Conservation (phyloP, 768 basidiomycete species). For the Candolleomyces eurysporus region DNA sequence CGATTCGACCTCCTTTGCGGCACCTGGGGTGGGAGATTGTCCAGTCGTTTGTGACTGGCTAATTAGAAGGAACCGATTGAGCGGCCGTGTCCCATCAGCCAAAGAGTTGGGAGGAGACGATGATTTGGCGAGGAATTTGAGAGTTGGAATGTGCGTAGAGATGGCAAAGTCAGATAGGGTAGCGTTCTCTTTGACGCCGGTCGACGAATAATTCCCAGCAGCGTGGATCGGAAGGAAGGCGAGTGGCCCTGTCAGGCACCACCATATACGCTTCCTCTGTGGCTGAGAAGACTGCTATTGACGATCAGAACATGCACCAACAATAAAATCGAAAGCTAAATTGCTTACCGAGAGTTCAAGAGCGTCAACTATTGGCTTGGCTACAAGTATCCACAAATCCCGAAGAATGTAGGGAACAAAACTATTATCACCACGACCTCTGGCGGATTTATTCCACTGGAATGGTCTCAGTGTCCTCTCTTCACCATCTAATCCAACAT, state of each 20-base stretch:
- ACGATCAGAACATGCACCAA: no score
- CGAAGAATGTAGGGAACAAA: neutral
- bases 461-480: no score
- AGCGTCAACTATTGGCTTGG: neutral
- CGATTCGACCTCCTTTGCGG: constrained; percentile 3
- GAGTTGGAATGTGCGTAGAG: constrained; percentile 6
- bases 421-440: neutral
- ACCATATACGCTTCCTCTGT: neutral
- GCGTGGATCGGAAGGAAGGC: constrained; percentile 6
- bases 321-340: neutral
- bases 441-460: neutral
- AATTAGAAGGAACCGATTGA: constrained; percentile 4
- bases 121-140: neutral
- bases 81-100: no score
- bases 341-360: constrained; percentile 1
- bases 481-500: no score
- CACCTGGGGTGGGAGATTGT: constrained; percentile 7
- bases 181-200: neutral
- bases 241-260: constrained; percentile 6
- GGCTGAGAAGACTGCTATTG: neutral
- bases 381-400: neutral
- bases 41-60: constrained; percentile 10
- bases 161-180: neutral
- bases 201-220: neutral
- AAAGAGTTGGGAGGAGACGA: no score